Base-by-base conservation (phyloP, 2,329 filamentous ascomycete genomes). In the Thyridium curvatum region DNA sequence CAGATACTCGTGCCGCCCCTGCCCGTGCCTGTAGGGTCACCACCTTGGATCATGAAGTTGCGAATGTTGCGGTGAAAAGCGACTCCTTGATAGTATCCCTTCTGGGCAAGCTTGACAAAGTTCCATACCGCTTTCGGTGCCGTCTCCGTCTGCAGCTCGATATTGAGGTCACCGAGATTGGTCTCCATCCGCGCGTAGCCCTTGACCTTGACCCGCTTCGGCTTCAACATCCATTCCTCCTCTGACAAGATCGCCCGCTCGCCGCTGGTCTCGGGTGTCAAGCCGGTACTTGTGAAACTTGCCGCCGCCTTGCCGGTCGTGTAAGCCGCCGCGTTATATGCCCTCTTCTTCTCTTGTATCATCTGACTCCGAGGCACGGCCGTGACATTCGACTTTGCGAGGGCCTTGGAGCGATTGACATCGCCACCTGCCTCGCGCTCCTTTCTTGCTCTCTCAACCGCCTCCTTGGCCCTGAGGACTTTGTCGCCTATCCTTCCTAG, bases 1-100 rank as follows among this genome's bases (percentile, higher is more conserved):
- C 93, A 98, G 43, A 94, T 81, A 53, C 86, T 94, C 35, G 80
- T 69, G 1, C 93, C 93, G n/a, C 93, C 93, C 44, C 87, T 77
- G 2, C 93, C 93, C 0, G 89, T 95, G 1, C 91, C 91, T 0
- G 88, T 87, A 0, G 93, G 93, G 56, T 98, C 93, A 30, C 93
- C 93, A 32, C 91, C 91, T 60, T 98, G 93, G 30, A 98, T 86
- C 93, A 98, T 98, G 59, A 98, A 98, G 51, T 86, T 87, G 41
- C 82, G 82, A 52, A 98, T 96, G 58, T 94, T 96, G 46, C 93
- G 81, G 61, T 98, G 93, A 57, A 98, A 98, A 12, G 74, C 62
- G 3, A 95, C 82, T 46, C 77, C 78, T 37, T 79, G 80, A 66
- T 97, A 98, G 62, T 95, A 96, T 1, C 91, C 91, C 48, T 84